Evolutionary conservation across 305 asterid genomes (phyloP).

Genomic region (Solanum hybrid): DNA sequence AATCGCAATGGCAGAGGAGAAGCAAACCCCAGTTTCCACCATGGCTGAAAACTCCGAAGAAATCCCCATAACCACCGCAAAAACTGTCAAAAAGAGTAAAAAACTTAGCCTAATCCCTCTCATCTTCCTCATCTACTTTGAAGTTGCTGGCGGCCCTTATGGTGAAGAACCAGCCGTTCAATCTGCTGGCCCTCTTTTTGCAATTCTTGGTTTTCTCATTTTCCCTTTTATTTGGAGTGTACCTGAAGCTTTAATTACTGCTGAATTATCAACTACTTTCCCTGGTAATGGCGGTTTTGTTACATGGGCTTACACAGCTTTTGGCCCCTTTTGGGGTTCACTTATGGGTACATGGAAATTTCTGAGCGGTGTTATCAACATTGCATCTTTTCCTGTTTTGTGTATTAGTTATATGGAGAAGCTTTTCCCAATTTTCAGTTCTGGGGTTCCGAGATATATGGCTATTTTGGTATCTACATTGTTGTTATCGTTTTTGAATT

Average conservation of each 20-base stretch:
- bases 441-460: slow-evolving; percentile 30
- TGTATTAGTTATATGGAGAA: slow-evolving; percentile 43
- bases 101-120: slow-evolving; percentile 62
- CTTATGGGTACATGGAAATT: slow-evolving; percentile 63
- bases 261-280: slow-evolving; percentile 66
- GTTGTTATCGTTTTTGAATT: slow-evolving; percentile 36
- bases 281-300: slow-evolving; percentile 85
- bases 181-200: slow-evolving; percentile 63
- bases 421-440: slow-evolving; percentile 39
- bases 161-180: slow-evolving; percentile 76
- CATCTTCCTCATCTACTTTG: slow-evolving; percentile 67
- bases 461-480: slow-evolving; percentile 40
- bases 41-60: not conserved
- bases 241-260: slow-evolving; percentile 77
- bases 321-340: slow-evolving; percentile 68
- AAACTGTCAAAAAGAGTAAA: not conserved
- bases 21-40: not conserved
- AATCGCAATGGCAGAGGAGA: not conserved
- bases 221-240: slow-evolving; percentile 81
- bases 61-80: not conserved
- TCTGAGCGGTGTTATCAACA: slow-evolving; percentile 60
- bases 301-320: slow-evolving; percentile 64
- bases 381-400: slow-evolving; percentile 58
- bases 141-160: slow-evolving; percentile 79
- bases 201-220: slow-evolving; percentile 58